Evolutionary conservation across 208 protist species (phyloP).

Genomic region (Balamuthia mandrillaris): DNA sequence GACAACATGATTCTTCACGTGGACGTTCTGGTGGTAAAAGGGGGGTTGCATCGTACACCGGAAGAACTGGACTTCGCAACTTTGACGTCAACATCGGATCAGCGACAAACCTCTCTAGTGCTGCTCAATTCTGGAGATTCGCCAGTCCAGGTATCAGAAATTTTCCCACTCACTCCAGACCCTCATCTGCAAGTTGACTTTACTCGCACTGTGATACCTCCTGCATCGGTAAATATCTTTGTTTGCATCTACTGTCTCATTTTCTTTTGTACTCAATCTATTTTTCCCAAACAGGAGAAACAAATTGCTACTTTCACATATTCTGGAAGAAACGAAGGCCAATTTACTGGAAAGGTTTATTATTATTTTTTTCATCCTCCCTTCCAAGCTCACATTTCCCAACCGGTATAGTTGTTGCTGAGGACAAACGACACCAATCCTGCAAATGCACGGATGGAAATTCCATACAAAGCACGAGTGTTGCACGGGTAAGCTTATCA

Average conservation of each 20-base stretch:
- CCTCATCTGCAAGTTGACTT: slow-evolving; percentile 24
- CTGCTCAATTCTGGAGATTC: slow-evolving; percentile 25
- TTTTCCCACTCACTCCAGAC: slow-evolving; percentile 27
- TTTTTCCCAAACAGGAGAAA: neutral
- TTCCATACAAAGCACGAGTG: slow-evolving; percentile 23
- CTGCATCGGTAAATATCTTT: neutral
- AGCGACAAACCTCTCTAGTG: neutral
- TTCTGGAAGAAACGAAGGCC: neutral
- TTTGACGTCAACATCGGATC: neutral
- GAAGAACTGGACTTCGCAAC: slow-evolving; percentile 37
- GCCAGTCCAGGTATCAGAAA: slow-evolving; percentile 33
- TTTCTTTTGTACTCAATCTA: neutral
- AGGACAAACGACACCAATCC: slow-evolving; percentile 36
- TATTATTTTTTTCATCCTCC: neutral
- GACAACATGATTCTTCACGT: slow-evolving; percentile 42
- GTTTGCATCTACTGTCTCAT: too few species aligned
- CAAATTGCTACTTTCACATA: slow-evolving; percentile 27
- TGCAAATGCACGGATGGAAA: slow-evolving; percentile 21
- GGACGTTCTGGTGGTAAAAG: slow-evolving; percentile 20
- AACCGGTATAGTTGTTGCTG: neutral
- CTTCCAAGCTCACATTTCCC: neutral
- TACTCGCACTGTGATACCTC: slow-evolving; percentile 8
- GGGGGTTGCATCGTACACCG: slow-evolving; percentile 25
- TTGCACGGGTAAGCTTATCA: neutral
- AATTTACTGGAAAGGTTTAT: slow-evolving; percentile 23